Base-by-base conservation (phyloP, 1,284 basidiomycete genomes). In the Melanopsichium pennsylvanicum region DNA sequence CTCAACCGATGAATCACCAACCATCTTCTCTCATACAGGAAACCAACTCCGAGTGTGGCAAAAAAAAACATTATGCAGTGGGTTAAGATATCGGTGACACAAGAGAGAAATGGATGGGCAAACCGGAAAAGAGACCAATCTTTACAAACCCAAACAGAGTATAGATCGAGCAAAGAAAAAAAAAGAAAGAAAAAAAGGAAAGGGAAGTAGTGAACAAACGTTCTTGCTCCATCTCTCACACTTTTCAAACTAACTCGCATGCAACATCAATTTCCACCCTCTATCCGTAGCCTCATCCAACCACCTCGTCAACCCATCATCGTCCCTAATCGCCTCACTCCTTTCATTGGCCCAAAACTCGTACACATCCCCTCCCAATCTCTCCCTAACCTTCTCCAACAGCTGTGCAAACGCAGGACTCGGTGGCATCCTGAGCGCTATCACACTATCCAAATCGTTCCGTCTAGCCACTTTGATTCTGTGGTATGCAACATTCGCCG, bases 361-460 rank as follows among this genome's bases (percentile, higher is more conserved):
- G 83, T 26, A 44, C 12, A 96, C 88, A 62, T 90, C 89, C 4
- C 85, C 85, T 0, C 93, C 93, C 7, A 98, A 84, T 40, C 94
- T 87, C 46, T 90, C 87, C 69, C 91, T 87, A 27, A 96, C 91
- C 83, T 97, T 98, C 44, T 89, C 89, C 84, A 97, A 87, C 60
- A 99, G 85, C 76, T 95, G 91, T 12, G 83, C 84, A 74, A 90
- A 89, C 5, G 91, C 88, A 26, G 97, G 93, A 31, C 86, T 87
- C n/a, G 95, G 93, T 74, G 95, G 93, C 35, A 97, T 94, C n/a
- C 96, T 89, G 46, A 98, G 92, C 3, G 96, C 95, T 61, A 98
- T 92, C 45, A 98, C 84, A 80, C 97, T 95, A 80, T 97, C 92
- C 15, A 56, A 23, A 22, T 92, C 89, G 58, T 89, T 86, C 26